These are phyloP conservation scores for Coemansia sp. DNA, from an alignment of 192 early-diverging fungal species.

Conservation along the genomic window DNA sequence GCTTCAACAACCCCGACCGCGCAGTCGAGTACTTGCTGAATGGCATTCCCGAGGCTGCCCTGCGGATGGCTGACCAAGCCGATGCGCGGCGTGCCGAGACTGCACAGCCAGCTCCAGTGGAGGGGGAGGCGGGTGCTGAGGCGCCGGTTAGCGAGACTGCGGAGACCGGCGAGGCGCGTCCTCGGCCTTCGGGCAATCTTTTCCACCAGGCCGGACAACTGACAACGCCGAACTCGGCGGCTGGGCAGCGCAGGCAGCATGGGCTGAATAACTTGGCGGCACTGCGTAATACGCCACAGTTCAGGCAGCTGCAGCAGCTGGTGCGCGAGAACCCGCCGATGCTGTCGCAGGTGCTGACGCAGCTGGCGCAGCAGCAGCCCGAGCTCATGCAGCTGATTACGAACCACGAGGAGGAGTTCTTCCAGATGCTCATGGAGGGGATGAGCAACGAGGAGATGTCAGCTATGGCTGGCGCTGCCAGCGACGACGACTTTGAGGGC, in stretches of 20 bases:
- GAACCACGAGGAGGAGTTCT: constrained; percentile 74
- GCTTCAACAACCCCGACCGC: constrained; percentile 95
- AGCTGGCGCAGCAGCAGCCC: constrained; percentile 82
- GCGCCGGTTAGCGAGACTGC: constrained; percentile 4
- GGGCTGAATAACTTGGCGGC: constrained; percentile 36
- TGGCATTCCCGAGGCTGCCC: constrained; percentile 54
- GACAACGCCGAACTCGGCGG: background rate
- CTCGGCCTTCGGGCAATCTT: constrained; percentile 46
- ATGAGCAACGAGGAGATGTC: constrained; percentile 36
- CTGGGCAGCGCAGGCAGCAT: constrained; percentile 22
- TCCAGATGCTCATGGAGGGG: constrained; percentile 64
- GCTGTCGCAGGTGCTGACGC: constrained; percentile 79
- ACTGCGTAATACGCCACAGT: constrained; percentile 79
- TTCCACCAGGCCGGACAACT: constrained; percentile 59
- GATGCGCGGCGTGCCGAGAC: constrained; percentile 19
- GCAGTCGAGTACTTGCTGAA: constrained; percentile 95
- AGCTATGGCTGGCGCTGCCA: constrained; percentile 23
- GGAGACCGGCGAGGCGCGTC: constrained; percentile 5
- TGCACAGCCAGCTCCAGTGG: constrained; percentile 40
- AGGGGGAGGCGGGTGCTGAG: constrained; percentile 9
- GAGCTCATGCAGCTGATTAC: constrained; percentile 76
- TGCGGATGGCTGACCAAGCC: constrained; percentile 37
- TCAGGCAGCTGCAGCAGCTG: constrained; percentile 86
- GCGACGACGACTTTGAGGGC: constrained; percentile 42
- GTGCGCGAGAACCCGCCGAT: constrained; percentile 83